These are phyloP conservation scores for Erysimum pusillum DNA, from an alignment of 441 rosid species.

Conservation along the genomic window DNA sequence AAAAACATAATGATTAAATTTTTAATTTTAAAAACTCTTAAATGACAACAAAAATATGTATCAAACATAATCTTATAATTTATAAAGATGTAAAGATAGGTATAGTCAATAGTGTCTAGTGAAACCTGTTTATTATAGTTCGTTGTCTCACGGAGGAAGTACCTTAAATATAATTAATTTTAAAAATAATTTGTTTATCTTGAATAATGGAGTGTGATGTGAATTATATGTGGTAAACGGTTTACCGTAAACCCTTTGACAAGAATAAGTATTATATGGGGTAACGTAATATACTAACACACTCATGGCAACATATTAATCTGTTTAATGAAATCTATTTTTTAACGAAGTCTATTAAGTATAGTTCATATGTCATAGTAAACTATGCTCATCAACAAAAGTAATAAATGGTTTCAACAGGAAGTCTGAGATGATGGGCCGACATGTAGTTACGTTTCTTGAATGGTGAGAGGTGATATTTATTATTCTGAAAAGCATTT, in stretches of 20 bases:
- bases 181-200: not conserved
- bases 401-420: constrained; percentile 35
- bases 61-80: not conserved
- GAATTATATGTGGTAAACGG: not conserved
- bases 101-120: too few relatives aligned
- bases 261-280: not conserved
- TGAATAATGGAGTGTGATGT: not conserved
- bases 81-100: not conserved
- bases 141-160: not conserved
- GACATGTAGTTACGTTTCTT: constrained; percentile 39
- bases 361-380: constrained; percentile 32
- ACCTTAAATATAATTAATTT: not conserved
- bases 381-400: constrained; percentile 7
- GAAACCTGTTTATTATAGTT: not conserved
- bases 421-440: constrained; percentile 43
- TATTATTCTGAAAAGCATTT: constrained; percentile 16
- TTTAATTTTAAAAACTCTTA: not conserved
- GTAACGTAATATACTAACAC: constrained; percentile 3
- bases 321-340: constrained; percentile 7
- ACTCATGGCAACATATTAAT: not conserved
- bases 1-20: too few relatives aligned
- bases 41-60: not conserved
- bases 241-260: too few relatives aligned
- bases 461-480: constrained; percentile 31
- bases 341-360: constrained; percentile 6